phyloP scores from a whole-genome alignment of 441 rosid species.

The Pelargonium cotyledonis region DNA sequence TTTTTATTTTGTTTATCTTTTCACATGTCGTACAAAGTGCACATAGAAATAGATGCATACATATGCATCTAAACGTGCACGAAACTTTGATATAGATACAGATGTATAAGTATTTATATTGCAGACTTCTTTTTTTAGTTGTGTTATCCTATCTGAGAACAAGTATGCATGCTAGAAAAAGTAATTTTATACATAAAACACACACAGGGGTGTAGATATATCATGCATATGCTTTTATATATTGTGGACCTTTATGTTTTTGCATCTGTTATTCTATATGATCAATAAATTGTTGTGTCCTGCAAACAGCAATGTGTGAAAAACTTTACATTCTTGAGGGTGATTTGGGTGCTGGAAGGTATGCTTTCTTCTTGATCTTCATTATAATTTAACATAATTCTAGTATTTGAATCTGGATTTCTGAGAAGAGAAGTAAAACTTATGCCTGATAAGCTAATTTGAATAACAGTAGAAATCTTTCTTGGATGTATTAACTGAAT shows the following conservation, averaged over 20 bases:
- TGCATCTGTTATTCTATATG: background rate
- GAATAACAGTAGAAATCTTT: no score
- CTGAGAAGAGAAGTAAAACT: background rate
- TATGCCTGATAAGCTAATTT: no score
- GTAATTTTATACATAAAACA: background rate
- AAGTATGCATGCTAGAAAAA: no score
- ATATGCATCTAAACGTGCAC: no score
- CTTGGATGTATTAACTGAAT: background rate
- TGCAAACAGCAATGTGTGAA: slow-evolving; percentile 64
- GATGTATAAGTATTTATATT: no score
- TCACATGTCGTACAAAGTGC: no score
- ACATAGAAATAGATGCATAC: no score
- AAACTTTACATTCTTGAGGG: slow-evolving; percentile 67
- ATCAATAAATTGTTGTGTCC: slow-evolving; percentile 22
- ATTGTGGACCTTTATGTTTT: no score
- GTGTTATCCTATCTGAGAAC: no score
- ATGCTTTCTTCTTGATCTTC: slow-evolving; percentile 25
- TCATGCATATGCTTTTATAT: background rate
- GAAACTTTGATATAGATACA: no score
- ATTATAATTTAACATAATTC: background rate
- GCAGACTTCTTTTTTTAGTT: no score
- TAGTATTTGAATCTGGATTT: background rate
- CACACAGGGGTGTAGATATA: background rate
- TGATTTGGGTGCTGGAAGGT: slow-evolving; percentile 88
- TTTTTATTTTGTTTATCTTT: no score